Evolutionary conservation across 2,329 filamentous ascomycete species (phyloP).

Genomic region (Coniochaeta hoffmannii): DNA sequence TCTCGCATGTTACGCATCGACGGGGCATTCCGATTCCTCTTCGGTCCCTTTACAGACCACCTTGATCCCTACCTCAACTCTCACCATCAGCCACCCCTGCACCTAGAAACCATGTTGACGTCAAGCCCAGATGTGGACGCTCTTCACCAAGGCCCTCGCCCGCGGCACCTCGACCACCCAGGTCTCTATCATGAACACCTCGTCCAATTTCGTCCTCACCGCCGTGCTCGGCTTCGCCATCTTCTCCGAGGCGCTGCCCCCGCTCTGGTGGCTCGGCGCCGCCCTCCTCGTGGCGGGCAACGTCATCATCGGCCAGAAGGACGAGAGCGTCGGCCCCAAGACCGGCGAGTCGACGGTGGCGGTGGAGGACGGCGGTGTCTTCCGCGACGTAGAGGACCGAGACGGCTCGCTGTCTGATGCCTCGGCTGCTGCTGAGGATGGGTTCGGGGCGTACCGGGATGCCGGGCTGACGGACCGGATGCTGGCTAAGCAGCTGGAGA

Average conservation of each 20-base stretch:
- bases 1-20: no score
- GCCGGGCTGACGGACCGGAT: conserved; percentile 16
- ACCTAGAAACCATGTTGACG: neutral
- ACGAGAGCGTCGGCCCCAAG: conserved; percentile 34
- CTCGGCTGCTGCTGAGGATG: conserved; percentile 16
- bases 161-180: conserved; percentile 68
- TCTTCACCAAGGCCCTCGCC: conserved; percentile 74
- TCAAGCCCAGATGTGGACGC: conserved; percentile 61
- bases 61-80: neutral
- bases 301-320: conserved; percentile 68
- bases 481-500: conserved; percentile 1
- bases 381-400: neutral
- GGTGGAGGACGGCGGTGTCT: neutral
- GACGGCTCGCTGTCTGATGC: neutral
- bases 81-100: no score
- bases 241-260: conserved; percentile 64
- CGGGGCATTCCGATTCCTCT: no score
- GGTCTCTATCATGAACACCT: conserved; percentile 76
- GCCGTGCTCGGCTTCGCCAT: conserved; percentile 63
- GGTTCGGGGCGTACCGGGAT: conserved; percentile 17
- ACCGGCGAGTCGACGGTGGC: conserved; percentile 8
- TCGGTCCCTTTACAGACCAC: neutral
- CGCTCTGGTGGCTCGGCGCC: conserved; percentile 71
- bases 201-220: conserved; percentile 73
- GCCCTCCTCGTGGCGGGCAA: conserved; percentile 66